phyloP scores from a whole-genome alignment of 371 early-diverging fungal species.

The Rhizomucor pusillus region DNA sequence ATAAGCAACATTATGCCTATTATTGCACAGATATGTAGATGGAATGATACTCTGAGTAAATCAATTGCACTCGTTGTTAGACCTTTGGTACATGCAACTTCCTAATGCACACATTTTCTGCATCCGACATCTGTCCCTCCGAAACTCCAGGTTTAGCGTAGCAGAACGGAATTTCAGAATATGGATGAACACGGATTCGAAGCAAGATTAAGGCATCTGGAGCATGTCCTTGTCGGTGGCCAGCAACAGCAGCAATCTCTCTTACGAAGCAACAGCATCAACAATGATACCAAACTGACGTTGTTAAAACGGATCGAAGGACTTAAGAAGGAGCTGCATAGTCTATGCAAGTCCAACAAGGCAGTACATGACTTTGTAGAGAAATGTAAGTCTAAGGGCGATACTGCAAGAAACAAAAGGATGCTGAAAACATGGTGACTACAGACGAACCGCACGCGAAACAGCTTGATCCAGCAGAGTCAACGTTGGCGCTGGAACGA shows the following conservation, averaged over 20 bases:
- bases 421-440: too few relatives aligned
- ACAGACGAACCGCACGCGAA: conserved; percentile 47
- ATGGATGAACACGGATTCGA: conserved; percentile 51
- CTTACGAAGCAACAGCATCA: conserved; percentile 6
- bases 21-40: too few relatives aligned
- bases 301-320: conserved; percentile 22
- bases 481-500: conserved; percentile 46
- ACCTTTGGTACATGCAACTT: too few relatives aligned
- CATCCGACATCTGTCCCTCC: too few relatives aligned
- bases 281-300: conserved; percentile 4
- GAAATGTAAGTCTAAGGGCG: conserved; percentile 61
- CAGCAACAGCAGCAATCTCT: not conserved
- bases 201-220: conserved; percentile 42
- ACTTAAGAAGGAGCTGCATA: conserved; percentile 29
- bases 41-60: too few relatives aligned
- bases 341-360: conserved; percentile 37
- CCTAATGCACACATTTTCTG: too few relatives aligned
- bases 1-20: too few relatives aligned
- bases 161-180: not conserved
- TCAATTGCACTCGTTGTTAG: too few relatives aligned
- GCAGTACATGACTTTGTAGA: conserved; percentile 50
- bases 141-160: too few relatives aligned
- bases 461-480: conserved; percentile 37
- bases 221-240: conserved; percentile 37
- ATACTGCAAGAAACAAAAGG: too few relatives aligned